These are phyloP conservation scores for Candida odintsovae DNA, from an alignment of 805 yeast species.

Conservation along the genomic window DNA sequence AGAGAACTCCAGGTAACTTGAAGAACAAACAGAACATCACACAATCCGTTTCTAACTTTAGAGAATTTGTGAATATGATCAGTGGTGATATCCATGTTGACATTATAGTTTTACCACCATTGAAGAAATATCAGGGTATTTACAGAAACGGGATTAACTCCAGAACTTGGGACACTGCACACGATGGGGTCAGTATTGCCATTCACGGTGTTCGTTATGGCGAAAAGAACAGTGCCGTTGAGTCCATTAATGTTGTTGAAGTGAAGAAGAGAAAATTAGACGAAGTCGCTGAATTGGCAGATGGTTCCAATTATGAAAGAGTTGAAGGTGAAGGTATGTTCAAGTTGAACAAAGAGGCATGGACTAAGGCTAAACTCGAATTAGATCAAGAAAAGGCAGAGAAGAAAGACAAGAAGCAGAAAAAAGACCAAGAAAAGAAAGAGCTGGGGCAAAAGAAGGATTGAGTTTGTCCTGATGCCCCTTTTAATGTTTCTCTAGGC, in stretches of 20 bases:
- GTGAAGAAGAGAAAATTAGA: conserved; percentile 20
- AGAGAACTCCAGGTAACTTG: conserved; percentile 37
- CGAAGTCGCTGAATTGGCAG: conserved; percentile 13
- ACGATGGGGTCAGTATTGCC: conserved; percentile 75
- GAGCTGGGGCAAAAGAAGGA: background rate
- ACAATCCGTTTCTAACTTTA: conserved; percentile 23
- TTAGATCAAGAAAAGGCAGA: conserved; percentile 8
- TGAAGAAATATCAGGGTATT: conserved; percentile 59
- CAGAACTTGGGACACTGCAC: conserved; percentile 64
- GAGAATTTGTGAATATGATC: conserved; percentile 23
- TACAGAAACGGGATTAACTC: conserved; percentile 67
- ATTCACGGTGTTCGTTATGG: conserved; percentile 39
- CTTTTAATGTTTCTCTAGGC: background rate
- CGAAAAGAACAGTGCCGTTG: conserved; percentile 23
- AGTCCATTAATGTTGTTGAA: conserved; percentile 10
- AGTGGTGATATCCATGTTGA: conserved; percentile 30
- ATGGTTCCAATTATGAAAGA: conserved; percentile 1
- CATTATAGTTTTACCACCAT: conserved; percentile 55
- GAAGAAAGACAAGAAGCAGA: background rate
- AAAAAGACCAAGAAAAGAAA: background rate
- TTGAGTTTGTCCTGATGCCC: background rate
- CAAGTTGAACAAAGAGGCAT: conserved; percentile 19
- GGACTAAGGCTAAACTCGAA: conserved; percentile 15
- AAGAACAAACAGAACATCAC: conserved; percentile 25
- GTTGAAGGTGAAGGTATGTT: conserved; percentile 8